phyloP scores from a whole-genome alignment of 1,284 basidiomycete genomes.

The Veloporphyrellus conicus region DNA sequence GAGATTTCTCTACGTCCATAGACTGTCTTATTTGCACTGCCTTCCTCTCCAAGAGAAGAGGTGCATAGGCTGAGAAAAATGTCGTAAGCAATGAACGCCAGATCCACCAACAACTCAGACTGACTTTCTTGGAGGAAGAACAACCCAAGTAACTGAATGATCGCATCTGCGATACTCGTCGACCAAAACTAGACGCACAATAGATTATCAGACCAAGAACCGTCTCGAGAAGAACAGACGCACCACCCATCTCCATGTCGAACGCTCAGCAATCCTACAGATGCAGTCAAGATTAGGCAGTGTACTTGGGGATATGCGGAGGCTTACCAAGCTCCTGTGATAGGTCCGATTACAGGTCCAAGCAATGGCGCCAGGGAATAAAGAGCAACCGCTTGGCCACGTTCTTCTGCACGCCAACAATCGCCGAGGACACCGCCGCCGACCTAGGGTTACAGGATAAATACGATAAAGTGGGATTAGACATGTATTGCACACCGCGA shows the following conservation, averaged over 20 bases:
- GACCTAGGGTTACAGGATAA: constrained; percentile 34
- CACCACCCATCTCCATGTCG: constrained; percentile 66
- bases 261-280: constrained; percentile 49
- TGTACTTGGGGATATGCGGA: background rate
- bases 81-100: background rate
- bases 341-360: constrained; percentile 61
- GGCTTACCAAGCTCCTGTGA: constrained; percentile 56
- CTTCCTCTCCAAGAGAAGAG: constrained; percentile 57
- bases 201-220: background rate
- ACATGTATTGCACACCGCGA: constrained; percentile 44
- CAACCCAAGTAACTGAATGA: constrained; percentile 51
- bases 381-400: constrained; percentile 63
- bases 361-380: constrained; percentile 60
- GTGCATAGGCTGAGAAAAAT: constrained; percentile 50
- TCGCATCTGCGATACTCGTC: constrained; percentile 50
- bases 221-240: constrained; percentile 13
- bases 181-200: constrained; percentile 52
- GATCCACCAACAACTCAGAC: background rate
- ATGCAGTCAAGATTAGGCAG: background rate
- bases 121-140: constrained; percentile 56
- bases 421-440: constrained; percentile 71
- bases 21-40: constrained; percentile 48
- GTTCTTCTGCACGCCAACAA: constrained; percentile 63
- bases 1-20: constrained; percentile 42
- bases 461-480: background rate